Evolutionary conservation across 345 rosid genomes (phyloP).

Genomic region (Triadica sebifera): DNA sequence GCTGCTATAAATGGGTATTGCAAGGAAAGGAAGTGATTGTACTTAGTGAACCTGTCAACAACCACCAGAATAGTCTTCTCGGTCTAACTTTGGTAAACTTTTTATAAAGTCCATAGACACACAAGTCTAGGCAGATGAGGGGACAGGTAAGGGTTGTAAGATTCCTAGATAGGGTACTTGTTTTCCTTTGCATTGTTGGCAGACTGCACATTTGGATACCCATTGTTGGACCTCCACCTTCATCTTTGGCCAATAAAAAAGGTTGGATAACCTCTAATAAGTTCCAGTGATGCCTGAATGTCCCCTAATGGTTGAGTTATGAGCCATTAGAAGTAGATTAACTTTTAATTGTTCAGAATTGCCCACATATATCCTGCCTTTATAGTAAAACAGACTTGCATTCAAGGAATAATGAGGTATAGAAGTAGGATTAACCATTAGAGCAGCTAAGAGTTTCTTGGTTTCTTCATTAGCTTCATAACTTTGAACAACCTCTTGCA

Average conservation of each 20-base stretch:
- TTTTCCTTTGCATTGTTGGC: not conserved
- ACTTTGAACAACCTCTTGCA: not conserved
- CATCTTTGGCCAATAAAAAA: not conserved
- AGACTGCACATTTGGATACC: not conserved
- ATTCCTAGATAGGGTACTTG: not conserved
- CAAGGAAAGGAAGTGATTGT: not conserved
- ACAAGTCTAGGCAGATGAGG: fast-evolving
- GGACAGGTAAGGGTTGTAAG: not conserved
- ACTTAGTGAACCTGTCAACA: not conserved
- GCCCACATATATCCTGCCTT: not conserved
- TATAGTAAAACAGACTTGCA: not conserved
- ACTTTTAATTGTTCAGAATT: not conserved
- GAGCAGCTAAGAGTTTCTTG: not conserved
- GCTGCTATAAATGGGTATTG: not conserved
- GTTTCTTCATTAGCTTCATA: not conserved
- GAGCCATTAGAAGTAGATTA: not conserved
- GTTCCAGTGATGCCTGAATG: not conserved
- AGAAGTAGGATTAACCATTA: not conserved
- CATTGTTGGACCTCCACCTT: not conserved
- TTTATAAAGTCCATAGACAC: no score
- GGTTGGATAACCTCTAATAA: not conserved
- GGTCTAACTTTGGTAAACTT: not conserved
- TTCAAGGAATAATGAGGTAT: not conserved
- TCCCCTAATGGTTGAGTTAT: not conserved
- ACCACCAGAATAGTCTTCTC: not conserved